Evolutionary conservation across 208 protist species (phyloP).

Genomic region (Wallacemonas sp.): DNA sequence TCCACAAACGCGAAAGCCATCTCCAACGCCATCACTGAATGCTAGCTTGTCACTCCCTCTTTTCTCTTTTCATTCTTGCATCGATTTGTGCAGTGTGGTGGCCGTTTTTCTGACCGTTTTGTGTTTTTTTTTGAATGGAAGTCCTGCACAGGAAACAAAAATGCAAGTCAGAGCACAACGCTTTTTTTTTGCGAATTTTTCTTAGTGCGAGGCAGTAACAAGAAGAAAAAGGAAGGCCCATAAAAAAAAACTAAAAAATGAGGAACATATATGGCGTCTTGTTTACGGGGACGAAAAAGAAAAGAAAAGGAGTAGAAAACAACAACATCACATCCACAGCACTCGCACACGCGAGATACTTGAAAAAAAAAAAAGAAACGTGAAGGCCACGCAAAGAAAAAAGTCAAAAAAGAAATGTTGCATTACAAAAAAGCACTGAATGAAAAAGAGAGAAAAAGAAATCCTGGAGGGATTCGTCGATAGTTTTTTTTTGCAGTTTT

Average conservation of each 20-base stretch:
- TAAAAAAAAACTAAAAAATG: constrained; percentile 9
- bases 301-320: constrained; percentile 17
- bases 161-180: too few species aligned
- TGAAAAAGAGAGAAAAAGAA: background rate
- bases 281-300: constrained; percentile 20
- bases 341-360: background rate
- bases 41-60: too few species aligned
- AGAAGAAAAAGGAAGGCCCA: constrained; percentile 15
- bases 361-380: constrained; percentile 22
- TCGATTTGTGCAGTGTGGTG: too few species aligned
- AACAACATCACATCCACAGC: background rate
- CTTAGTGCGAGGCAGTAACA: too few species aligned
- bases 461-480: background rate
- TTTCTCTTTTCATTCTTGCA: too few species aligned
- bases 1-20: too few species aligned
- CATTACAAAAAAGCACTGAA: background rate
- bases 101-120: too few species aligned
- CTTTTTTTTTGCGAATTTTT: too few species aligned
- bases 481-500: constrained; percentile 19
- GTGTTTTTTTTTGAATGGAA: too few species aligned
- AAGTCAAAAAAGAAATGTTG: background rate
- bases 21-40: too few species aligned
- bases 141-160: too few species aligned
- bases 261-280: background rate
- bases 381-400: background rate